phyloP scores from a whole-genome alignment of 129 eudicot genomes.

The Lonicera japonica region DNA sequence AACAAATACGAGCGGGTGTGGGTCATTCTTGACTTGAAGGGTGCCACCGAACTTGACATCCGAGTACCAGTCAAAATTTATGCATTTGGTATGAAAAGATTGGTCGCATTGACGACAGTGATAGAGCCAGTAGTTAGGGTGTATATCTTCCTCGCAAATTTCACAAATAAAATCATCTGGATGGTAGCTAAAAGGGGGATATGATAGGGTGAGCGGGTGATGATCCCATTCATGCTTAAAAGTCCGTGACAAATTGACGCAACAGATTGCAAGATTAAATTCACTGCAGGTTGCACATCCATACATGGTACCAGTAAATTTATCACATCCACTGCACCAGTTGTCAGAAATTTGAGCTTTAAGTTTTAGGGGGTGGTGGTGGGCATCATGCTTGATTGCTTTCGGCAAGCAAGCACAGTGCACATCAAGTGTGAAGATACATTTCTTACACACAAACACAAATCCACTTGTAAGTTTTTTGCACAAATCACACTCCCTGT shows the following conservation, averaged over 20 bases:
- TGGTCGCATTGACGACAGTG: neutral
- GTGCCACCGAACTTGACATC: too few relatives aligned
- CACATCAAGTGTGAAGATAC: neutral
- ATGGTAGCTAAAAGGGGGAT: too few relatives aligned
- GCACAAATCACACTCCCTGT: neutral
- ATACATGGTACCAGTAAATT: neutral
- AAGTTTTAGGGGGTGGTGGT: neutral
- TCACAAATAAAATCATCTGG: too few relatives aligned
- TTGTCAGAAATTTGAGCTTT: neutral
- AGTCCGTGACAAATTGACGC: too few relatives aligned
- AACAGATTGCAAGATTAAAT: too few relatives aligned
- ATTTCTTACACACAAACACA: neutral
- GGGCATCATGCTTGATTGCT: neutral
- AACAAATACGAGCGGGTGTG: too few relatives aligned
- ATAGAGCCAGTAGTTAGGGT: too few relatives aligned
- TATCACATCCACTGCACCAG: neutral
- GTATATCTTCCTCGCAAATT: too few relatives aligned
- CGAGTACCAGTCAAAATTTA: neutral
- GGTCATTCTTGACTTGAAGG: too few relatives aligned
- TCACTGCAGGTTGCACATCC: neutral
- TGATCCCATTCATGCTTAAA: too few relatives aligned
- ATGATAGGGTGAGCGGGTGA: too few relatives aligned
- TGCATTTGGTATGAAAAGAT: conserved; percentile 4
- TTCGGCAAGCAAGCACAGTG: too few relatives aligned
- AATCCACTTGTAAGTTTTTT: neutral